Conservation (phyloP, 163 green algal genomes). For the Scenedesmus sp. region DNA sequence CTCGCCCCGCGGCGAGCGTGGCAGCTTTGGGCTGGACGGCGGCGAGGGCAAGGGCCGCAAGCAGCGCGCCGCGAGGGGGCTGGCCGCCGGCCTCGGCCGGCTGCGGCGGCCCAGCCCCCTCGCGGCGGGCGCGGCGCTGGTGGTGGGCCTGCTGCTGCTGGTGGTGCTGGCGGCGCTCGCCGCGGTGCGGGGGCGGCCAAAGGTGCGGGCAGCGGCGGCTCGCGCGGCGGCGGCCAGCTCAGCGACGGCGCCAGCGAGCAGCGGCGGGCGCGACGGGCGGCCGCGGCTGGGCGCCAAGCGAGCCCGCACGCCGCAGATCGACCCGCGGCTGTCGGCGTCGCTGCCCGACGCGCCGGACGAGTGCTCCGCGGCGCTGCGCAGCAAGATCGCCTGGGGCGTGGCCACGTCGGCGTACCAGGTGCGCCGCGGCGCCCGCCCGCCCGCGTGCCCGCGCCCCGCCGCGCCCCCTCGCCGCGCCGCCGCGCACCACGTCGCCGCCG, state of each 20-base stretch:
- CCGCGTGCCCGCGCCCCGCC: no score
- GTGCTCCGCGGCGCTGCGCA: slow-evolving; percentile 25
- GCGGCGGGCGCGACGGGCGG: no score
- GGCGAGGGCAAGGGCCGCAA: slow-evolving; percentile 1
- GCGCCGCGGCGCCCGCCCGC: slow-evolving; percentile 21
- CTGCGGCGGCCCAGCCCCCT: slow-evolving; percentile 3
- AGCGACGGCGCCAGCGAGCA: no score
- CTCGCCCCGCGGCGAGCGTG: no score
- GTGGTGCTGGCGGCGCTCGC: background rate
- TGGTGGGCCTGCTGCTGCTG: slow-evolving; percentile 21
- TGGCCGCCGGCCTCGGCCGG: slow-evolving; percentile 12
- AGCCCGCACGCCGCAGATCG: slow-evolving; percentile 31
- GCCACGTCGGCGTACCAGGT: slow-evolving; percentile 52
- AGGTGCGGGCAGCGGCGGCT: background rate
- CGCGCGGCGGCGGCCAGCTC: no score
- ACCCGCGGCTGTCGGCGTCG: slow-evolving; percentile 6
- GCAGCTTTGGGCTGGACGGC: background rate
- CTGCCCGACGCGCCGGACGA: slow-evolving; percentile 34
- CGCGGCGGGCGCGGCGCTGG: slow-evolving; percentile 9
- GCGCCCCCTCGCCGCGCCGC: no score
- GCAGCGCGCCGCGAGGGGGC: background rate
- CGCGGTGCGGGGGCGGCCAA: background rate
- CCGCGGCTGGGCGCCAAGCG: no score
- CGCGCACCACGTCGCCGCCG: no score
- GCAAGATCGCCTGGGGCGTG: slow-evolving; percentile 45